phyloP scores from a whole-genome alignment of 2,329 filamentous ascomycete genomes.

The Coniosporium tulheliwenetii region DNA sequence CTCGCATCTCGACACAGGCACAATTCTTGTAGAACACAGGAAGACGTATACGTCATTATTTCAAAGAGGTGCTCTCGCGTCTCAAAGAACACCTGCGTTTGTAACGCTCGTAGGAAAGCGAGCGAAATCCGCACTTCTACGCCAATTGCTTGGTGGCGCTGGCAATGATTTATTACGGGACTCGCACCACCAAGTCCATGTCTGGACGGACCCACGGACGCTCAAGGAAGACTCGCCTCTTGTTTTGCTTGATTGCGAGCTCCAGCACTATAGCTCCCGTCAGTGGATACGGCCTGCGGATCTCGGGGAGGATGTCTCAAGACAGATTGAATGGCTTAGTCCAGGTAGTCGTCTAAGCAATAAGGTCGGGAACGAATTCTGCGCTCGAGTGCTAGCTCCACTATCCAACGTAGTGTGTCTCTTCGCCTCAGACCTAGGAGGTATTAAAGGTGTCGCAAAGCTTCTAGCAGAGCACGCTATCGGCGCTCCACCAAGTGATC shows the following conservation, averaged over 20 bases:
- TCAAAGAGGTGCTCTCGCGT: no score
- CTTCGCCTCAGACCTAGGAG: constrained; percentile 12
- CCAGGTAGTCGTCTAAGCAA: not conserved
- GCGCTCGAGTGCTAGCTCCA: constrained; percentile 7
- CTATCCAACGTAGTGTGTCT: constrained; percentile 11
- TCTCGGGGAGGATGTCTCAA: not conserved
- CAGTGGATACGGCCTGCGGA: not conserved
- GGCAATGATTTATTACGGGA: not conserved
- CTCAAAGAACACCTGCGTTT: constrained; percentile 3
- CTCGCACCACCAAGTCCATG: constrained; percentile 3
- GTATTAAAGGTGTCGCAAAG: constrained; percentile 8
- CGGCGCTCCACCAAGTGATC: constrained; percentile 2
- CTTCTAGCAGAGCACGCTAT: constrained; percentile 9
- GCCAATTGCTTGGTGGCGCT: not conserved
- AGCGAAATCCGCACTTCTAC: constrained; percentile 3
- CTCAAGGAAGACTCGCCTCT: constrained; percentile 2
- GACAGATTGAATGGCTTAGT: not conserved
- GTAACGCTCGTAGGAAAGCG: constrained; percentile 5
- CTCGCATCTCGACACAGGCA: no score
- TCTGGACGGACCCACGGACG: constrained; percentile 3
- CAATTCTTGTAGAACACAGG: no score
- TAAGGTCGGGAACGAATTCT: constrained; percentile 5
- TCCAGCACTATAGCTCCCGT: not conserved
- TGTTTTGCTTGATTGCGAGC: constrained; percentile 7
- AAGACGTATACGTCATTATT: no score